Base-by-base conservation (phyloP, 495 filamentous ascomycete genomes). In the Tirmania nivea region DNA sequence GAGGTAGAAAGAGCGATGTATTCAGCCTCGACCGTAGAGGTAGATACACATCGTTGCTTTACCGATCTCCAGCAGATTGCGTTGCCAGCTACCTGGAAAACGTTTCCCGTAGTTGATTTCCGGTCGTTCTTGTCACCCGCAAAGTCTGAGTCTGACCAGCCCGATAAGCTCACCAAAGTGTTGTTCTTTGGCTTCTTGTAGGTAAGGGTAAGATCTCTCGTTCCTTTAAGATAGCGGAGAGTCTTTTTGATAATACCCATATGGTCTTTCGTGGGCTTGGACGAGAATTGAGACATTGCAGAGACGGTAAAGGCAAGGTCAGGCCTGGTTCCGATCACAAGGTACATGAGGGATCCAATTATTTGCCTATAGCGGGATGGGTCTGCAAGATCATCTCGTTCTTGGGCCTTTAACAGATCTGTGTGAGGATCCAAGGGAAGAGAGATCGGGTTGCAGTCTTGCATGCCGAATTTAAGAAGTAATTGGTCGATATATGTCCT, bases 321-420 rank as follows among this genome's bases (percentile, higher is more conserved):
- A 48, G 58, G 60, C 34, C 53, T 37, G 2, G 58, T 61, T 9
- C 48, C 45, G 12, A 48, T 55, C 6, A 57, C 48, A 7, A 39
- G 25, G 14, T 61, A 60, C 50, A 57, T 62, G 0, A 55, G 21
- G 1, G 55, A 57, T 9, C 59, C 54, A 10, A 60, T 49, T 1
- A 39, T 35, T 17, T 34, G 12, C 25, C 61, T 52, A 37, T 61
- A 58, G 9, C 5, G 11, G 1, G 19, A 19, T 4, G 9, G 12
- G 37, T 58, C n/a, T 1, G 11, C 35, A 8, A 11, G 0, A 14
- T 14, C 14, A 12, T 48, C 49, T 8, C 35, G 0, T 21, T 42
- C 37, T 8, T 6, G 4, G 0, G 17, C 21, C 19, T 19, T 25
- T 31, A 10, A 4, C 17, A 56, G 20, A 10, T 10, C 20, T 4